Percentiles rank a stretch among this genome's conserved stretches.
Evolutionary conservation across 129 eudicot genomes (phyloP).

Genomic region (Chrysanthemum makinoi): DNA sequence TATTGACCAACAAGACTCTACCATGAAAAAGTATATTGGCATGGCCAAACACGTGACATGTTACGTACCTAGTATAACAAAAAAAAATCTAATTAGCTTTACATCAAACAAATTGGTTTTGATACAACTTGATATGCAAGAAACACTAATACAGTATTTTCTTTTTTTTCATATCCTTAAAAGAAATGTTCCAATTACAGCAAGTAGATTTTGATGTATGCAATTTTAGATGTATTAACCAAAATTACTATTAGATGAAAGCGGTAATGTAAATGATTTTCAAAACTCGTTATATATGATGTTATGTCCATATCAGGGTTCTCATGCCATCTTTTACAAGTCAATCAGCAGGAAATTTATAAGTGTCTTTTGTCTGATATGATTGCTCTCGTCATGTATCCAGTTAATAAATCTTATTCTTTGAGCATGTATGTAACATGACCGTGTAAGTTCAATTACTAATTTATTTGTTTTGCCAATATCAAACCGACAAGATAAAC

Average conservation of each 20-base stretch:
- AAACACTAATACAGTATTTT: slow-evolving; percentile 2
- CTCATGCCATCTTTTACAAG: no score
- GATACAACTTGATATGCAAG: slow-evolving; percentile 6
- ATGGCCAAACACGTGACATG: slow-evolving; percentile 2
- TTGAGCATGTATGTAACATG: no score
- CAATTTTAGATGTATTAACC: no score
- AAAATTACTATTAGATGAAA: no score
- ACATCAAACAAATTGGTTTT: not conserved
- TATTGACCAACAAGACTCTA: slow-evolving; percentile 5
- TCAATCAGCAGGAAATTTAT: no score
- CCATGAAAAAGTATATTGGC: slow-evolving; percentile 4
- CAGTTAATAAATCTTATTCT: no score
- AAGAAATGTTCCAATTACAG: not conserved
- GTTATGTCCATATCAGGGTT: no score
- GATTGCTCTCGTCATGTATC: no score
- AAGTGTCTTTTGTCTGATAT: no score
- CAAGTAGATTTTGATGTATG: not conserved
- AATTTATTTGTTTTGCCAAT: slow-evolving; percentile 8
- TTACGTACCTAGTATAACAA: slow-evolving; percentile 5
- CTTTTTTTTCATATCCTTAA: not conserved
- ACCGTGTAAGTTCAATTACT: not conserved
- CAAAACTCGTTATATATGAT: no score
- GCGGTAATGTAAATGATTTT: no score
- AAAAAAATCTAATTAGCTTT: not conserved
- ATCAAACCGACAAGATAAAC: not conserved